These are phyloP conservation scores for Drechmeria coniospora DNA, from an alignment of 2,329 filamentous ascomycete genomes.

Conservation along the genomic window DNA sequence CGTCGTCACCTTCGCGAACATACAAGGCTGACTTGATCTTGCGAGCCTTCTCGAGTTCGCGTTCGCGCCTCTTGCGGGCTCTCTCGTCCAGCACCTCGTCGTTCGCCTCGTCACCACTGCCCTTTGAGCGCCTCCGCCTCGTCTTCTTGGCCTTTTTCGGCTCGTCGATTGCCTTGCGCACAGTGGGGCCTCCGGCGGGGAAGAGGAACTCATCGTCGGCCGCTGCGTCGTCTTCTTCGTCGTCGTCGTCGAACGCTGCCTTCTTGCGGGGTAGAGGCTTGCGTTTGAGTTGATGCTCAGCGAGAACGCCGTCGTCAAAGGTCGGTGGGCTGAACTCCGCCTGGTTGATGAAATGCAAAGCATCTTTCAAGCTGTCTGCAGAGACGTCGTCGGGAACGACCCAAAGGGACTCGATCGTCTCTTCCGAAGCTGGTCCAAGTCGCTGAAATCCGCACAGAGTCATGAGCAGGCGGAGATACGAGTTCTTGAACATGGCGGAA, in stretches of 20 bases:
- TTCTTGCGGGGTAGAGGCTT: slow-evolving; percentile 42
- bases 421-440: slow-evolving; percentile 37
- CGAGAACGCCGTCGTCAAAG: slow-evolving; percentile 59
- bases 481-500: slow-evolving; percentile 74
- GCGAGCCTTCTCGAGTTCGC: slow-evolving; percentile 58
- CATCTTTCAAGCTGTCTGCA: slow-evolving; percentile 50
- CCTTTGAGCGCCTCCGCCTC: slow-evolving; percentile 30
- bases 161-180: slow-evolving; percentile 34
- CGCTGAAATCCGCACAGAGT: slow-evolving; percentile 56
- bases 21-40: slow-evolving; percentile 76
- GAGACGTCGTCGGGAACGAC: slow-evolving; percentile 52
- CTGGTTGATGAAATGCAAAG: slow-evolving; percentile 57
- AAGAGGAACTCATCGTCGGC: slow-evolving; percentile 46
- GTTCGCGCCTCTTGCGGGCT: slow-evolving; percentile 45
- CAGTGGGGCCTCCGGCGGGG: slow-evolving; percentile 50
- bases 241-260: slow-evolving; percentile 56
- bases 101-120: slow-evolving; percentile 28
- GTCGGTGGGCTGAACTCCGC: slow-evolving; percentile 64
- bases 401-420: slow-evolving; percentile 66
- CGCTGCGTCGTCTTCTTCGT: slow-evolving; percentile 38
- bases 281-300: slow-evolving; percentile 65
- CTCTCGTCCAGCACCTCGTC: slow-evolving; percentile 52
- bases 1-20: slow-evolving; percentile 75
- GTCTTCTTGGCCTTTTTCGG: slow-evolving; percentile 37
- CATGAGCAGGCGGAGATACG: slow-evolving; percentile 74